Percentiles rank a stretch among this genome's conserved stretches.
Evolutionary conservation across 768 basidiomycete genomes (phyloP).

Genomic region (Mycena venus): DNA sequence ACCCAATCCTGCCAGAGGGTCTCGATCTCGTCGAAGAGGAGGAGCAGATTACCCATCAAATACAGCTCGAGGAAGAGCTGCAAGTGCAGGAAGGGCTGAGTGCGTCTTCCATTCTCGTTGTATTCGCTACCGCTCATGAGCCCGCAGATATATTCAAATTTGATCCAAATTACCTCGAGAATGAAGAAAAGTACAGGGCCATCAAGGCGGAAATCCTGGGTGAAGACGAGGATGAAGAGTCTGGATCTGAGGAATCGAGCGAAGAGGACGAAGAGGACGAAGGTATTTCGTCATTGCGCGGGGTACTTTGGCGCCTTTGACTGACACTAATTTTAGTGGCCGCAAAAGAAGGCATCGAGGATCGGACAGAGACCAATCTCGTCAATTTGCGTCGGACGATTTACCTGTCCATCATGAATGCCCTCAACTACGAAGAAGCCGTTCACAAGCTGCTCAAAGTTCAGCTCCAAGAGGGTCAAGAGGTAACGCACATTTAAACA

Average conservation of each 20-base stretch:
- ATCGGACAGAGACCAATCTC: conserved; percentile 94
- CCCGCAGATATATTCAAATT: conserved; percentile 92
- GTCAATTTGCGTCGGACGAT: conserved; percentile 95
- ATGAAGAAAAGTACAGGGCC: conserved; percentile 92
- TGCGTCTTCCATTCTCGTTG: conserved; percentile 56
- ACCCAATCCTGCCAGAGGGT: conserved; percentile 94
- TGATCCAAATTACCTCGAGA: conserved; percentile 88
- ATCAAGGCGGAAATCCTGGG: conserved; percentile 97
- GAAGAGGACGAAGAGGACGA: conserved; percentile 73
- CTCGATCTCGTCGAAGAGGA: conserved; percentile 98
- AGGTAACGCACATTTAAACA: conserved; percentile 64
- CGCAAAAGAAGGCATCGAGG: conserved; percentile 90
- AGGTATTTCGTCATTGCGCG: conserved; percentile 41
- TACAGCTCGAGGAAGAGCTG: conserved; percentile 92
- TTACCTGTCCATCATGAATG: conserved; percentile 99
- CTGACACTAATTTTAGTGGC: conserved; percentile 57
- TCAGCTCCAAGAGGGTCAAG: conserved; percentile 91
- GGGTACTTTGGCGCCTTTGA: not conserved
- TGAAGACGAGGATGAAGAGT: conserved; percentile 83
- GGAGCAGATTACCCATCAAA: conserved; percentile 96
- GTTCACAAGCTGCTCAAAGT: conserved; percentile 98
- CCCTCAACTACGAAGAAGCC: conserved; percentile 97
- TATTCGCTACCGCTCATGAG: not conserved
- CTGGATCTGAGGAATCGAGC: conserved; percentile 73
- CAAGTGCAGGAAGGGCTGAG: conserved; percentile 95